phyloP scores from a whole-genome alignment of 768 basidiomycete genomes.

The Auricularia sp. region DNA sequence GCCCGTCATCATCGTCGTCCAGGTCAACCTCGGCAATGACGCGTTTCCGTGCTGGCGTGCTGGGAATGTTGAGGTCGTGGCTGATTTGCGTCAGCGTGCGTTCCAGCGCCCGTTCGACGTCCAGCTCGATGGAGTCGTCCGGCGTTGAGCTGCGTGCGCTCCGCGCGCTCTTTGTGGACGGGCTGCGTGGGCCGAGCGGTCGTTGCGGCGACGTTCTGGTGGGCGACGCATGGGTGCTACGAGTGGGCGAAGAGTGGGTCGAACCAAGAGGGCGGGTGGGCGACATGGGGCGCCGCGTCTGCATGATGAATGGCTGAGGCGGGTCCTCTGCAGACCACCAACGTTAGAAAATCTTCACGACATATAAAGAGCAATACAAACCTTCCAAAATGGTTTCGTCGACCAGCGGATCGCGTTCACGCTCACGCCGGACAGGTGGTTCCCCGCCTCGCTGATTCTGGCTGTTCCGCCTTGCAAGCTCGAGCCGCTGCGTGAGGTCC shows the following conservation, averaged over 20 bases:
- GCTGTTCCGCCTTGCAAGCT: slow-evolving; percentile 78
- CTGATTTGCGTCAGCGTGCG: slow-evolving; percentile 1
- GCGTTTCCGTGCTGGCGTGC: slow-evolving; percentile 1
- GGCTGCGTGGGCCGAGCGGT: not conserved
- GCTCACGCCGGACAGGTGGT: slow-evolving; percentile 15
- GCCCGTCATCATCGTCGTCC: not conserved
- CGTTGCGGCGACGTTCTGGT: too few relatives aligned
- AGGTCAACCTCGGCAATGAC: not conserved
- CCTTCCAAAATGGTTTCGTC: slow-evolving; percentile 77
- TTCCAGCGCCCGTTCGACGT: slow-evolving; percentile 3
- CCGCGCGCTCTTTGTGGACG: slow-evolving; percentile 16
- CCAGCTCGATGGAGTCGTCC: slow-evolving; percentile 28
- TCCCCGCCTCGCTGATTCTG: slow-evolving; percentile 54
- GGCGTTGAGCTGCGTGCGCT: slow-evolving; percentile 60
- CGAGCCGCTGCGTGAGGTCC: slow-evolving; percentile 67
- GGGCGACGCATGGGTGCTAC: not conserved
- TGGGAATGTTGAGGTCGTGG: not conserved
- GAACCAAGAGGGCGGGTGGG: not conserved
- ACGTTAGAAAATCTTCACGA: slow-evolving; percentile 9
- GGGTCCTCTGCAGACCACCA: slow-evolving; percentile 42
- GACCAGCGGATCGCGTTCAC: slow-evolving; percentile 10
- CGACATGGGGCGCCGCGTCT: not conserved
- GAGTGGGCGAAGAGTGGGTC: slow-evolving; percentile 23
- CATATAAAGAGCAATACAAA: slow-evolving; percentile 17
- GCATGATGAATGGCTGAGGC: slow-evolving; percentile 30